Conservation (phyloP, 179 eudicot species). For the Dionaea muscipula region DNA sequence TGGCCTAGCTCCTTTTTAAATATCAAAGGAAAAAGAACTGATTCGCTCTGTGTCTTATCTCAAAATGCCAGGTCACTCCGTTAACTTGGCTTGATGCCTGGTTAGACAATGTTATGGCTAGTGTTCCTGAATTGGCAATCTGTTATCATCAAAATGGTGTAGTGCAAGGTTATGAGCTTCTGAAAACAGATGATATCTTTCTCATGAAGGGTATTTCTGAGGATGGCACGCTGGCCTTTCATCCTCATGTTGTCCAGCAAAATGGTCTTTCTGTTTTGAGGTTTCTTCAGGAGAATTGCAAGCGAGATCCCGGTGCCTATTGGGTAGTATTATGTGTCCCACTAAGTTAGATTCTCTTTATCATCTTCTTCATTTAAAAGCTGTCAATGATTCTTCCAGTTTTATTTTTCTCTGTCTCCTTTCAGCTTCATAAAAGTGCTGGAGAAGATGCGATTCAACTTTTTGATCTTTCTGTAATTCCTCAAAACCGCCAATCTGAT, state of each 20-base stretch:
- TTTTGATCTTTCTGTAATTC: conserved; percentile 74
- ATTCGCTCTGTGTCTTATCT: neutral
- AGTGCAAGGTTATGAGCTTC: conserved; percentile 88
- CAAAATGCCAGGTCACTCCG: conserved; percentile 57
- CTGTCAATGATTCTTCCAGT: neutral
- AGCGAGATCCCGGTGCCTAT: conserved; percentile 97
- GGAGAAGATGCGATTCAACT: conserved; percentile 94
- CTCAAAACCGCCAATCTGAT: conserved; percentile 46
- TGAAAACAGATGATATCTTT: conserved; percentile 86
- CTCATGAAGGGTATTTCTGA: conserved; percentile 76
- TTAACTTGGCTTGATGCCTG: conserved; percentile 97
- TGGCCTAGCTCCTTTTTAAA: neutral
- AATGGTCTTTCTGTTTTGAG: conserved; percentile 89
- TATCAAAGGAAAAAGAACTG: too few relatives aligned
- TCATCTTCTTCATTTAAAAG: neutral
- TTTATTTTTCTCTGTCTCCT: conserved; percentile 7
- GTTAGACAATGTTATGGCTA: conserved; percentile 95
- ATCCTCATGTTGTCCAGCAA: conserved; percentile 86
- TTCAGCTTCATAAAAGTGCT: conserved; percentile 77
- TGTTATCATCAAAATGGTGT: conserved; percentile 92
- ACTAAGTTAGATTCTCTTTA: too few relatives aligned
- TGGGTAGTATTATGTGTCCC: conserved; percentile 45
- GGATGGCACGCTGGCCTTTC: conserved; percentile 88
- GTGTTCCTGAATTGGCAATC: conserved; percentile 94
- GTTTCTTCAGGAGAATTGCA: conserved; percentile 87